Evolutionary conservation across 2,329 filamentous ascomycete species (phyloP).

Genomic region (Proliferodiscus dingleyae): DNA sequence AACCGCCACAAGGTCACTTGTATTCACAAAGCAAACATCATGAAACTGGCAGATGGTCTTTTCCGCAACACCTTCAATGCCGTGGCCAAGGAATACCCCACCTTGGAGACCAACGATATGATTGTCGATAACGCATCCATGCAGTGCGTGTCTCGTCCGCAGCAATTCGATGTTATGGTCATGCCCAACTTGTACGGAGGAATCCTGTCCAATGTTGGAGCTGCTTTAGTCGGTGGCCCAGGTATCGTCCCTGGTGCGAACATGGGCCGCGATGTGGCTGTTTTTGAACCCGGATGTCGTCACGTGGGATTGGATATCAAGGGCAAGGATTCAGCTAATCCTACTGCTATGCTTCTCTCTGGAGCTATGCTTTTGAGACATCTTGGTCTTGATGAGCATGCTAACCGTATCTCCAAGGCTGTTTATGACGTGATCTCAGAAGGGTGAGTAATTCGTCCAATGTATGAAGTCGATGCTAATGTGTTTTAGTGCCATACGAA

Average conservation of each 20-base stretch:
- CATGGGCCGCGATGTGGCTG: constrained; percentile 97
- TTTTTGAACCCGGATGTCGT: constrained; percentile 98
- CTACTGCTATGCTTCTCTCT: constrained; percentile 89
- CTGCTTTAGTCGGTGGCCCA: constrained; percentile 91
- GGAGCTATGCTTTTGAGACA: constrained; percentile 97
- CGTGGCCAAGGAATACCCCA: constrained; percentile 91
- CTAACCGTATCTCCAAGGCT: constrained; percentile 94
- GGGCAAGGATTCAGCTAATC: constrained; percentile 99
- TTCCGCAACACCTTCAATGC: constrained; percentile 97
- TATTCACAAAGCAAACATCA: constrained; percentile 99
- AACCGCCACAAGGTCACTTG: constrained; percentile 99
- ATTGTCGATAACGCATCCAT: constrained; percentile 99
- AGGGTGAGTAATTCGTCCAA: constrained; percentile 55
- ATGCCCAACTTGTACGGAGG: constrained; percentile 99
- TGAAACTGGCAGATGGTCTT: constrained; percentile 98
- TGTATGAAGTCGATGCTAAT: constrained; percentile 2
- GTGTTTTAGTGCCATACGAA: constrained; percentile 67
- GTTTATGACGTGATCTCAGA: constrained; percentile 76
- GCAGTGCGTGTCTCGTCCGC: constrained; percentile 93
- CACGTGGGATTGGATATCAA: constrained; percentile 99
- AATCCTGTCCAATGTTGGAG: constrained; percentile 98
- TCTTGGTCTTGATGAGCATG: constrained; percentile 94
- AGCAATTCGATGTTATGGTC: constrained; percentile 99
- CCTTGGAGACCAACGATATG: constrained; percentile 96
- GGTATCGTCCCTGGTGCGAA: constrained; percentile 98